Conservation (phyloP, 2,329 filamentous ascomycete species). For the Sphaceloma murrayae region DNA sequence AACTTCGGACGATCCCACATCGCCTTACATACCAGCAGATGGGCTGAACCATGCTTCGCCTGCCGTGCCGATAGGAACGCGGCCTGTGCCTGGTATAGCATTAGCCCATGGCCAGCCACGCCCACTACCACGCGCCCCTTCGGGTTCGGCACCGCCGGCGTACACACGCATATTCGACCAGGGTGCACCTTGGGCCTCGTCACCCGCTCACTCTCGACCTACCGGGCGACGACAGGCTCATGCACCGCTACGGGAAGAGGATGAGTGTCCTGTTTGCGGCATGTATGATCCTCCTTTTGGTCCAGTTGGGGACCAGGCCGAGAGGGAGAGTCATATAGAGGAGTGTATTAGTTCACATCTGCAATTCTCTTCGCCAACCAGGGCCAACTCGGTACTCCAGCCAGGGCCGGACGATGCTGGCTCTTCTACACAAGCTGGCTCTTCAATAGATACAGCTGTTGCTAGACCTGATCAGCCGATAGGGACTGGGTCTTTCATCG, state of each 20-base stretch:
- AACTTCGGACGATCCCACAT: slow-evolving; percentile 7
- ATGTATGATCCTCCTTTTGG: slow-evolving; percentile 49
- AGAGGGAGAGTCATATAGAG: slow-evolving; percentile 20
- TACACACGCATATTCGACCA: slow-evolving; percentile 15
- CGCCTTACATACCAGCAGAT: background rate
- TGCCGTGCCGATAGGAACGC: background rate
- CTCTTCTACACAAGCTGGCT: background rate
- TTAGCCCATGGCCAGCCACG: background rate
- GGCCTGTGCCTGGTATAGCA: slow-evolving; percentile 5
- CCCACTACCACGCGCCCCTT: slow-evolving; percentile 10
- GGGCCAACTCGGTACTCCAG: slow-evolving; percentile 13
- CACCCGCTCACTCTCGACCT: background rate
- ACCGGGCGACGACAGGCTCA: slow-evolving; percentile 16
- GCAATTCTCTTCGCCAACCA: slow-evolving; percentile 12
- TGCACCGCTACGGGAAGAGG: slow-evolving; percentile 50
- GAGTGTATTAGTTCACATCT: slow-evolving; percentile 24
- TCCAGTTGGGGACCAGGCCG: slow-evolving; percentile 12
- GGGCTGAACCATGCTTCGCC: background rate
- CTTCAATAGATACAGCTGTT: background rate
- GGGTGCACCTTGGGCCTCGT: background rate
- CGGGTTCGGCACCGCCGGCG: slow-evolving; percentile 17
- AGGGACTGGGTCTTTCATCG: slow-evolving; percentile 13
- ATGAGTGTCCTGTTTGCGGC: slow-evolving; percentile 71
- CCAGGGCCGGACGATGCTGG: background rate
- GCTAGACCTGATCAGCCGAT: background rate